These are phyloP conservation scores for Penicillium polonicum DNA, from an alignment of 2,329 filamentous ascomycete species.

Conservation along the genomic window DNA sequence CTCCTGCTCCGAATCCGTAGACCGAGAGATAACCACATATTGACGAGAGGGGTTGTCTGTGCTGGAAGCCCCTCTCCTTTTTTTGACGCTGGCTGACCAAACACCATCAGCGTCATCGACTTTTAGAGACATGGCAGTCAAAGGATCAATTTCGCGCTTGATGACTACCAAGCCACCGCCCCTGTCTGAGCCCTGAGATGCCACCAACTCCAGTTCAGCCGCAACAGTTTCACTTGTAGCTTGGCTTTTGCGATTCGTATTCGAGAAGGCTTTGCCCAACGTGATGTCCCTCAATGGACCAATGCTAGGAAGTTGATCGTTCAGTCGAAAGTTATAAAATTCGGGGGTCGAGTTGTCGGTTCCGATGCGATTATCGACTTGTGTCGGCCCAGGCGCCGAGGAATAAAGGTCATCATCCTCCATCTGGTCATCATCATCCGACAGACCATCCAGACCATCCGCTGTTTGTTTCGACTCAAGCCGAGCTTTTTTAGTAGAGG, in stretches of 20 bases:
- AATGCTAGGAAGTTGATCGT: slow-evolving; percentile 74
- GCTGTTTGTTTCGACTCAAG: slow-evolving; percentile 56
- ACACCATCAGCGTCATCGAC: slow-evolving; percentile 72
- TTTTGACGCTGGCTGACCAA: slow-evolving; percentile 69
- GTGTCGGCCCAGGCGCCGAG: slow-evolving; percentile 27
- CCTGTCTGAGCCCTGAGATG: slow-evolving; percentile 56
- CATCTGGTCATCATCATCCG: slow-evolving; percentile 57
- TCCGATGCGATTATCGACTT: slow-evolving; percentile 17
- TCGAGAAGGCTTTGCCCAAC: slow-evolving; percentile 59
- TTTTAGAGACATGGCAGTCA: slow-evolving; percentile 66
- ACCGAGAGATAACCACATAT: slow-evolving; percentile 79
- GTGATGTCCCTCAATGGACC: slow-evolving; percentile 76
- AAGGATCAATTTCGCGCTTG: slow-evolving; percentile 74
- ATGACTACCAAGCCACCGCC: slow-evolving; percentile 70
- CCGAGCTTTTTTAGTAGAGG: slow-evolving; percentile 59
- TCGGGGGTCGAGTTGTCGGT: slow-evolving; percentile 35
- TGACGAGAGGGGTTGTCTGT: slow-evolving; percentile 60
- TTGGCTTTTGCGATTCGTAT: slow-evolving; percentile 48
- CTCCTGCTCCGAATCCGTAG: slow-evolving; percentile 64
- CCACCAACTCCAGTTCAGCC: slow-evolving; percentile 51
- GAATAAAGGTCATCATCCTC: slow-evolving; percentile 58
- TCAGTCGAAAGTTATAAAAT: slow-evolving; percentile 70
- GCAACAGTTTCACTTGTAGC: slow-evolving; percentile 38
- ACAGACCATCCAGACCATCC: slow-evolving; percentile 52
- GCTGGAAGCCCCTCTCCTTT: slow-evolving; percentile 49